Percentiles rank a stretch among this genome's conserved stretches.
phyloP scores from a whole-genome alignment of 305 asterid species.

The Lippia alba region DNA sequence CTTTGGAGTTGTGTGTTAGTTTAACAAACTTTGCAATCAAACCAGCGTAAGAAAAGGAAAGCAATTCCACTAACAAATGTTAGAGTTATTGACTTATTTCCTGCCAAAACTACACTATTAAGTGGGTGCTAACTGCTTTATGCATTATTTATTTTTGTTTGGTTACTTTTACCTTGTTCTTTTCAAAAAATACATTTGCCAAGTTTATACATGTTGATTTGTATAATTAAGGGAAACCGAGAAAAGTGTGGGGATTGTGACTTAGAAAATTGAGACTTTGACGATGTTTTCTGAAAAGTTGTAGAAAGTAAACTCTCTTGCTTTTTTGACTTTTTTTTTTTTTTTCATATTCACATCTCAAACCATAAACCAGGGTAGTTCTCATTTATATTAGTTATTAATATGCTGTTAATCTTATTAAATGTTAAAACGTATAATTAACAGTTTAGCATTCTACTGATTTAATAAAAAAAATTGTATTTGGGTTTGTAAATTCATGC shows the following conservation, averaged over 20 bases:
- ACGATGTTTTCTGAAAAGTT: neutral
- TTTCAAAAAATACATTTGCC: neutral
- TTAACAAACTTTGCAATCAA: constrained; percentile 30
- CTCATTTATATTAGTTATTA: too few relatives aligned
- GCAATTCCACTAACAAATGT: constrained; percentile 11
- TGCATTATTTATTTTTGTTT: neutral
- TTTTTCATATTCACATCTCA: neutral
- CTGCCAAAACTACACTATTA: neutral
- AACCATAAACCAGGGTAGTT: neutral
- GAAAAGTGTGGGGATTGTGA: neutral
- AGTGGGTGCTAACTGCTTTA: neutral
- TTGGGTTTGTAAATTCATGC: too few relatives aligned
- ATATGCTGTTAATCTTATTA: too few relatives aligned
- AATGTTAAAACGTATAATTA: too few relatives aligned
- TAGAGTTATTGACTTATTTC: neutral
- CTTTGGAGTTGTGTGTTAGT: constrained; percentile 16
- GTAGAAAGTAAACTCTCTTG: neutral
- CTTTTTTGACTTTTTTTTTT: neutral
- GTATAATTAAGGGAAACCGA: neutral
- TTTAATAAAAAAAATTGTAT: too few relatives aligned
- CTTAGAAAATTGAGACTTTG: neutral
- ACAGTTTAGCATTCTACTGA: too few relatives aligned
- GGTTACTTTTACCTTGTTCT: neutral
- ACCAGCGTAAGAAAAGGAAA: neutral
- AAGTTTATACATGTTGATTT: too few relatives aligned